These are phyloP conservation scores for Colletotrichum spaethianum DNA, from an alignment of 2,329 filamentous ascomycete genomes.

Conservation along the genomic window DNA sequence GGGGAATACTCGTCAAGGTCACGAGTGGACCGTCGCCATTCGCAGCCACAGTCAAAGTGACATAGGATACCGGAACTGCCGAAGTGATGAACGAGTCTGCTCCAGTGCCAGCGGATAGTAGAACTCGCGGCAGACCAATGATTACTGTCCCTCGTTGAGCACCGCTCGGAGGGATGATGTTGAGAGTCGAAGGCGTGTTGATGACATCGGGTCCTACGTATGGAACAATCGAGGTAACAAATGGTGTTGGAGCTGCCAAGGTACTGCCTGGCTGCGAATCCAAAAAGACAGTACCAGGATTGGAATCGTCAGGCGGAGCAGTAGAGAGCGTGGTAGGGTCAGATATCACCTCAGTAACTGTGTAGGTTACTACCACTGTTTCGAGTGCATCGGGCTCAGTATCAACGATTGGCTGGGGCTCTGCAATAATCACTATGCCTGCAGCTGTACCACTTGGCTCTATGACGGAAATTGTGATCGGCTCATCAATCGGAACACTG, in stretches of 20 bases:
- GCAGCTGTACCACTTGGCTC: slow-evolving; percentile 1
- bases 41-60: neutral
- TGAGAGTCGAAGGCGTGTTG: slow-evolving; percentile 29
- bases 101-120: neutral
- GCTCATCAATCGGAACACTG: neutral
- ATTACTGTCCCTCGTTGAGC: slow-evolving; percentile 29
- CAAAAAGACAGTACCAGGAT: slow-evolving; percentile 18
- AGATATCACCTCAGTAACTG: neutral
- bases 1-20: neutral
- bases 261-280: slow-evolving; percentile 3
- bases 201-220: slow-evolving; percentile 13
- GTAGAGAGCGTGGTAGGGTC: slow-evolving; percentile 9
- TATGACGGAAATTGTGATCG: slow-evolving; percentile 24
- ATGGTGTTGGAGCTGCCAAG: neutral
- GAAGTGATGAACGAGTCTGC: slow-evolving; percentile 19
- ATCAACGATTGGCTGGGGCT: neutral
- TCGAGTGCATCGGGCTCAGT: neutral
- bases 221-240: slow-evolving; percentile 21
- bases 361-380: neutral
- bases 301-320: slow-evolving; percentile 5
- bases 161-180: slow-evolving; percentile 27
- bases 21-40: neutral
- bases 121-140: slow-evolving; percentile 8
- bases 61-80: neutral
- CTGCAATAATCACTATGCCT: slow-evolving; percentile 32